Evolutionary conservation across 345 rosid genomes (phyloP).

Genomic region (Xanthoceras sorbifolium): DNA sequence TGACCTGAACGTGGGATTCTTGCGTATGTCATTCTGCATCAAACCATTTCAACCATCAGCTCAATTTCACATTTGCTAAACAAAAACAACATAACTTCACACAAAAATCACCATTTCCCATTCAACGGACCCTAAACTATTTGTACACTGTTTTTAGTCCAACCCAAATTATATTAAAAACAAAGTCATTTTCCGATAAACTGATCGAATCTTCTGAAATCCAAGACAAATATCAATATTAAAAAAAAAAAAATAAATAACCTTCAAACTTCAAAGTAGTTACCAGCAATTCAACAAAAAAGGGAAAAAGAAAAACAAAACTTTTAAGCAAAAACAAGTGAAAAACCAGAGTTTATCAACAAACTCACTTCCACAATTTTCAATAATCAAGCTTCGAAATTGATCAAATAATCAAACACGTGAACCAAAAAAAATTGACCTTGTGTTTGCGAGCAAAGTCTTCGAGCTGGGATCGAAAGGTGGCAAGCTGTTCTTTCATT

Average conservation of each 20-base stretch:
- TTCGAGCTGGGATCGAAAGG: slow-evolving; percentile 84
- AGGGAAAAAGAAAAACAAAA: neutral
- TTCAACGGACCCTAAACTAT: neutral
- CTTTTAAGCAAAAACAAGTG: neutral
- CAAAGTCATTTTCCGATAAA: neutral
- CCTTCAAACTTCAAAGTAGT: neutral
- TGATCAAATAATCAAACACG: neutral
- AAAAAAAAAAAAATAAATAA: neutral
- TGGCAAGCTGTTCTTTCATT: slow-evolving; percentile 97
- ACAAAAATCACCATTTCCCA: neutral
- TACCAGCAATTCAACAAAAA: no score
- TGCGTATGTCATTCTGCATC: slow-evolving; percentile 78
- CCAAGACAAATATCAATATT: neutral
- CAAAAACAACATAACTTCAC: slow-evolving; percentile 1
- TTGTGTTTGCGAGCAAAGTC: slow-evolving; percentile 93
- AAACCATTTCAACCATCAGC: slow-evolving; percentile 14
- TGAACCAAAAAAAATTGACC: slow-evolving; percentile 39
- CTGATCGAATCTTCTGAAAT: neutral
- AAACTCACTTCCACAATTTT: neutral
- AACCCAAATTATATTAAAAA: neutral
- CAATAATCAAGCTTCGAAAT: neutral
- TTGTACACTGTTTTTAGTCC: neutral
- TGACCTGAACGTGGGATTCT: slow-evolving; percentile 75
- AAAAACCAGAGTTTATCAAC: neutral
- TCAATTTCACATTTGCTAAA: neutral